Conservation (phyloP, 1,284 basidiomycete species). For the Leccinum olivaceoglutinosum region DNA sequence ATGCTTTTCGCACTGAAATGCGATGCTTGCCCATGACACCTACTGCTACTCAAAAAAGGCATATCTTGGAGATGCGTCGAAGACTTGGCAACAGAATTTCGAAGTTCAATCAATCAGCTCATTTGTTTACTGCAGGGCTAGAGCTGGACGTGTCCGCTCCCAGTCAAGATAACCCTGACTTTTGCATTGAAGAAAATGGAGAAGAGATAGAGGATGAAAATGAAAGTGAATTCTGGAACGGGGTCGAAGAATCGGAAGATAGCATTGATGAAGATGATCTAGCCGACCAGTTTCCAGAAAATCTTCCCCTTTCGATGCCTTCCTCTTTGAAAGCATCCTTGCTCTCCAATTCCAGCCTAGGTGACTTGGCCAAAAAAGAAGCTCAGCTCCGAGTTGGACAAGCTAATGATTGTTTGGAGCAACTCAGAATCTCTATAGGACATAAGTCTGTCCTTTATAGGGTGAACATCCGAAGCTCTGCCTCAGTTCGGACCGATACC, state of each 20-base stretch:
- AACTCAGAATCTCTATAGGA: constrained; percentile 6
- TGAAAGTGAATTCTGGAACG: not conserved
- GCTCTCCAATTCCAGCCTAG: not conserved
- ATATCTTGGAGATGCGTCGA: not conserved
- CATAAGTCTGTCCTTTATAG: constrained; percentile 10
- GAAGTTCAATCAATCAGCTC: constrained; percentile 3
- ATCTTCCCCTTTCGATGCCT: not conserved
- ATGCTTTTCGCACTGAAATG: constrained; percentile 1
- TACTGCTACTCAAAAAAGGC: not conserved
- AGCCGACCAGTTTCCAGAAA: not conserved
- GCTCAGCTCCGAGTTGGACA: not conserved
- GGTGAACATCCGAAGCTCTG: constrained; percentile 1
- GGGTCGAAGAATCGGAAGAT: not conserved
- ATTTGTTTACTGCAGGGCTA: not conserved
- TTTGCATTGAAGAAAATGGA: not conserved
- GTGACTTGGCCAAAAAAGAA: not conserved
- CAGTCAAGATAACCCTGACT: not conserved
- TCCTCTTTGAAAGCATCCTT: not conserved
- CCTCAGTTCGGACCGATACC: constrained; percentile 5
- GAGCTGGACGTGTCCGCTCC: not conserved
- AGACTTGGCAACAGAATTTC: not conserved
- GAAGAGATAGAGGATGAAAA: not conserved
- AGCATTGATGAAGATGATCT: not conserved
- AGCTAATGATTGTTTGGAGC: not conserved
- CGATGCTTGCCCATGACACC: not conserved